Evolutionary conservation across 1,284 basidiomycete genomes (phyloP), one percentile per base, ranked within the genome.

Genomic region (Pulchroboletus neoregius): DNA sequence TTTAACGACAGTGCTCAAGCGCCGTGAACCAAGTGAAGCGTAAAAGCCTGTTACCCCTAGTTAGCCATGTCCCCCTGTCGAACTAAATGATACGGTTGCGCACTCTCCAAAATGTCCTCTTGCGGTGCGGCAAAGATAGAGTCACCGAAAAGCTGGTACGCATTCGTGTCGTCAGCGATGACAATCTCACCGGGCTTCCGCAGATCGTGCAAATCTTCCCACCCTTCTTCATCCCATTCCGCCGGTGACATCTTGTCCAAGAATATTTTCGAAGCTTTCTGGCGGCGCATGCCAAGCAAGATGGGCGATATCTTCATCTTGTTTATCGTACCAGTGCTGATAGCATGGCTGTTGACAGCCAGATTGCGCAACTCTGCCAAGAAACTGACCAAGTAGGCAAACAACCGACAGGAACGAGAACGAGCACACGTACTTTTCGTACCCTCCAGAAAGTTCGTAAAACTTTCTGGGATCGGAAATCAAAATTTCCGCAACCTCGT

Each of bases 91-190:
- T 20, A 12, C 3, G 12, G 15, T 5, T n/a, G 4, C 68, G 46
- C 60, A 85, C 80, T 74, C 77, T 92, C 87, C 5, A 93, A 69
- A 20, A 88, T 71, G 56, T 95, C 93, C 62, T 98, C 94, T 60
- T 94, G 94, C 0, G 93, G 94, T 4, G 91, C 92, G 0, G 79
- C 80, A 61, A 87, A 92, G 12, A 95, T 69, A 2, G 79, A 74
- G 40, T 83, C 80, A 7, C 86, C 82, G 60, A 95, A 95, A 27
- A 86, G 73, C 50, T 87, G 83, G 57, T 84, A 80, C 5, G 82
- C 73, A 49, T 84, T 84, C 33, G 79, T 83, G 62, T 92, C 88
- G 61, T 94, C 90, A n/a, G 84, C 83, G 31, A 93, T 76, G 16
- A 88, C 76, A 10, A 91, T 80, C 58, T 87, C 71, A 32, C 72